phyloP scores from a whole-genome alignment of 2,329 filamentous ascomycete genomes.

The Dactylella cylindrospora region DNA sequence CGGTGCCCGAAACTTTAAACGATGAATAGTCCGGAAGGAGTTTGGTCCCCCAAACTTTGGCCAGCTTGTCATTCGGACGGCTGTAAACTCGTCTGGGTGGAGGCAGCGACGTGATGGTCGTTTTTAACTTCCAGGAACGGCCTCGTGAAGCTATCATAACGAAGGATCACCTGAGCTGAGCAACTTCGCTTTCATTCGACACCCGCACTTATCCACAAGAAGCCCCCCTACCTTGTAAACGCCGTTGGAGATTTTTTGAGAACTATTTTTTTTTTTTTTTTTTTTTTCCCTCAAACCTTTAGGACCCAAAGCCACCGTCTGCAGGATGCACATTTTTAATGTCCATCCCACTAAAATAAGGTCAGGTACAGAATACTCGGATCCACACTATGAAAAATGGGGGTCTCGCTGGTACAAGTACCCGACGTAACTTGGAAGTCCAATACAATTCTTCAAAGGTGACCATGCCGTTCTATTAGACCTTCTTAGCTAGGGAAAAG shows the following conservation, averaged over 20 bases:
- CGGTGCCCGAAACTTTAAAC: too few relatives aligned
- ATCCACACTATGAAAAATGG: too few relatives aligned
- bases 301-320: conserved; percentile 23
- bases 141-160: conserved; percentile 43
- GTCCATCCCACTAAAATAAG: conserved; percentile 14
- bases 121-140: conserved; percentile 44
- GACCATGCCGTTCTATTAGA: neutral
- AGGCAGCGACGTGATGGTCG: conserved; percentile 28
- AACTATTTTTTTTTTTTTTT: conserved; percentile 15
- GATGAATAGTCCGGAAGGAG: too few relatives aligned
- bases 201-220: conserved; percentile 34
- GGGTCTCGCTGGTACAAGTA: too few relatives aligned
- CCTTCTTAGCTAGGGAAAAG: conserved; percentile 11
- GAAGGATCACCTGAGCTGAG: conserved; percentile 39
- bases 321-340: conserved; percentile 32
- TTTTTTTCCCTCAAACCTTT: conserved; percentile 1
- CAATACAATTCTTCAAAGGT: too few relatives aligned
- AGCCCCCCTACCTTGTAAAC: conserved; percentile 27
- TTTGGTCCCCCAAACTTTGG: too few relatives aligned
- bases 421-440: too few relatives aligned
- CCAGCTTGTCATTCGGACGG: conserved; percentile 8
- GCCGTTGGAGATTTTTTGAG: conserved; percentile 11
- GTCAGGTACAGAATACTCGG: conserved; percentile 24
- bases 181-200: neutral
- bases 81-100: neutral